Evolutionary conservation across 1,284 basidiomycete genomes (phyloP), one percentile per base, ranked within the genome.

Genomic region (Grifola frondosa): DNA sequence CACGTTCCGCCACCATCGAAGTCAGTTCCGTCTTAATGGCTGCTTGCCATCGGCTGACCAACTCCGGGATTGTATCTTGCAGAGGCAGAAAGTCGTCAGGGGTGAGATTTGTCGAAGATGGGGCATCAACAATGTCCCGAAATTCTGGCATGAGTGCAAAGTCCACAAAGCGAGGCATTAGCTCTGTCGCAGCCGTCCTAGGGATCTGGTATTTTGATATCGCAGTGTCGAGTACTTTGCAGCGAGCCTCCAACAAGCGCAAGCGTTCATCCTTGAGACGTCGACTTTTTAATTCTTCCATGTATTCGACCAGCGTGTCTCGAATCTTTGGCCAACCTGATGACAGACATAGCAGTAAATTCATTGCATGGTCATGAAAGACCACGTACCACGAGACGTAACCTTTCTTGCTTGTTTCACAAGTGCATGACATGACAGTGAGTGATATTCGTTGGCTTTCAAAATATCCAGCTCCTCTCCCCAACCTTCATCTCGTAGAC

Each of bases 401-500:
- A 47, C 32, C 28, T 31, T 47, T n/a, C 20, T 37, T 5, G 45
- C 16, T 23, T 37, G 37, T 20, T 17, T 9, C 0, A 42, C 40
- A 15, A 20, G 24, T 5, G 34, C 31, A 20, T 38, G 20, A 6
- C n/a, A 11, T 9, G 16, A 12, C 11, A 42, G 22, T 8, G 23
- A 28, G 13, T 35, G 12, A 11, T 22, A 19, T 3, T 20, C n/a
- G 9, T 21, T 9, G 5, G 12, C 10, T 11, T 24, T 15, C 37
- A 47, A 35, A 9, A 21, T 13, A 20, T 37, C 25, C 6, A 42
- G 24, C 9, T 46, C 44, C 5, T 24, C 30, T 13, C 35, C 35
- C 30, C 34, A 42, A 10, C 40, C 44, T 33, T 46, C 44, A 19
- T 46, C 15, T 6, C 40, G 30, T 2, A 47, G 32, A 6, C 34